Evolutionary conservation across 2,329 filamentous ascomycete genomes (phyloP).

Genomic region (Xylariaceae sp.): DNA sequence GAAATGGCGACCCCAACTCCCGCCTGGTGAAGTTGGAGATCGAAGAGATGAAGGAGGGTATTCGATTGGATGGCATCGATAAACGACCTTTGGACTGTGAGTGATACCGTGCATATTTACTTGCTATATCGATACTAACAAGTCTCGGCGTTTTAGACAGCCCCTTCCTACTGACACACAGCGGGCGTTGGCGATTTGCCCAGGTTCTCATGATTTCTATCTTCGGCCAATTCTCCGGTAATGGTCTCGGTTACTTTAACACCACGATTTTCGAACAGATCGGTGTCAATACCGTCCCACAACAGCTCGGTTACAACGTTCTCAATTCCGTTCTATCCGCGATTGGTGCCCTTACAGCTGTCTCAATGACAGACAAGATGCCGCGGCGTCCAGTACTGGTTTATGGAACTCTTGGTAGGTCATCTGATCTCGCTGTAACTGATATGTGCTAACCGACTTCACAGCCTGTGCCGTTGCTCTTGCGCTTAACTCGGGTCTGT

Average conservation of each 20-base stretch:
- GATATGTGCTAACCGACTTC: neutral
- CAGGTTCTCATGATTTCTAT: conserved; percentile 48
- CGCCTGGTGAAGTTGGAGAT: conserved; percentile 38
- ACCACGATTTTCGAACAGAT: conserved; percentile 41
- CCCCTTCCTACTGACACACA: conserved; percentile 40
- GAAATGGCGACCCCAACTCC: conserved; percentile 37
- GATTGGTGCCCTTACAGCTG: conserved; percentile 40
- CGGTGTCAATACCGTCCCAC: conserved; percentile 33
- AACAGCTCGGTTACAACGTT: conserved; percentile 43
- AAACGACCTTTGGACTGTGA: conserved; percentile 44
- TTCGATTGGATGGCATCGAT: conserved; percentile 42
- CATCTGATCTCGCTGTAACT: conserved; percentile 6
- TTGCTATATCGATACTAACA: conserved; percentile 4
- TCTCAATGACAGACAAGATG: conserved; percentile 42
- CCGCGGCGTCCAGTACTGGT: conserved; percentile 43
- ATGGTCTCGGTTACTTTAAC: conserved; percentile 48
- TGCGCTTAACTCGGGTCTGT: conserved; percentile 43
- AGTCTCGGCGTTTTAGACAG: conserved; percentile 33
- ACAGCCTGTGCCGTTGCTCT: conserved; percentile 38
- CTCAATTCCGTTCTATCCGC: conserved; percentile 43
- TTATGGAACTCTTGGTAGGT: conserved; percentile 37
- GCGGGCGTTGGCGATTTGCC: conserved; percentile 43
- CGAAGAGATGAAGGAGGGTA: conserved; percentile 40
- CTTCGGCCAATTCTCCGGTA: conserved; percentile 48
- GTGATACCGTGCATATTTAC: conserved; percentile 12